Percentiles rank a stretch among this genome's conserved stretches.
phyloP scores from a whole-genome alignment of 2,329 filamentous ascomycete genomes.

The Pseudophaeomoniella oleicola region DNA sequence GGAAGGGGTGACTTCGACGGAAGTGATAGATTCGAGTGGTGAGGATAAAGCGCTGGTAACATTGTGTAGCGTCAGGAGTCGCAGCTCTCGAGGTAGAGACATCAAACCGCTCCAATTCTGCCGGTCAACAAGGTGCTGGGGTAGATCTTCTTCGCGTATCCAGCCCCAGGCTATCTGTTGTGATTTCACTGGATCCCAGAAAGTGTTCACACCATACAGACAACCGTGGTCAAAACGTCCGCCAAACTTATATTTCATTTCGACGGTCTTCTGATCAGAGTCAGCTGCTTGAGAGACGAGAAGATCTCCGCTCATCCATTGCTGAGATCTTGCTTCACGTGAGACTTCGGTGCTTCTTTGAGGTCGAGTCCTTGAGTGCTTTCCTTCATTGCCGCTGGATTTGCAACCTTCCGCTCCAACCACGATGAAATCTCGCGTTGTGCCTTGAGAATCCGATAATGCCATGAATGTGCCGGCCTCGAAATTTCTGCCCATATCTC shows the following conservation, averaged over 20 bases:
- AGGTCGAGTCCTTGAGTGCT: slow-evolving; percentile 5
- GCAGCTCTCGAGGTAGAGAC: slow-evolving; percentile 30
- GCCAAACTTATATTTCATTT: slow-evolving; percentile 23
- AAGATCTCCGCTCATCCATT: slow-evolving; percentile 31
- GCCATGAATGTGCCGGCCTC: slow-evolving; percentile 34
- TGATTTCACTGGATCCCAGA: slow-evolving; percentile 27
- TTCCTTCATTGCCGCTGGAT: slow-evolving; percentile 3
- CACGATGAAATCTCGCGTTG: slow-evolving; percentile 25
- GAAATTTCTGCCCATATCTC: slow-evolving; percentile 38
- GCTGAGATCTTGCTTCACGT: slow-evolving; percentile 18
- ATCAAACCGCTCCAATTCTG: slow-evolving; percentile 37
- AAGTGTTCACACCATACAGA: slow-evolving; percentile 35
- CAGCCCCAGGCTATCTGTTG: slow-evolving; percentile 33
- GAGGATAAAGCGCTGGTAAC: slow-evolving; percentile 24
- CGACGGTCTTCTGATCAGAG: slow-evolving; percentile 2
- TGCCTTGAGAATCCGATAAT: slow-evolving; percentile 18
- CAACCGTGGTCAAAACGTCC: slow-evolving; percentile 35
- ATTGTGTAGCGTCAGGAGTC: slow-evolving; percentile 21
- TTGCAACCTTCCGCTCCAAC: slow-evolving; percentile 31
- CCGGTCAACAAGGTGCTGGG: slow-evolving; percentile 23
- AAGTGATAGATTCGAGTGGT: slow-evolving; percentile 24
- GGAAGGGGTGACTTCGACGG: slow-evolving; percentile 19
- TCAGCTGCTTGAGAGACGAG: not conserved
- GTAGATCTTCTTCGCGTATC: slow-evolving; percentile 36
- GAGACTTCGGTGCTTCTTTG: slow-evolving; percentile 6